Evolutionary conservation across 2,329 filamentous ascomycete genomes (phyloP).

Genomic region (Penicillium sp.): DNA sequence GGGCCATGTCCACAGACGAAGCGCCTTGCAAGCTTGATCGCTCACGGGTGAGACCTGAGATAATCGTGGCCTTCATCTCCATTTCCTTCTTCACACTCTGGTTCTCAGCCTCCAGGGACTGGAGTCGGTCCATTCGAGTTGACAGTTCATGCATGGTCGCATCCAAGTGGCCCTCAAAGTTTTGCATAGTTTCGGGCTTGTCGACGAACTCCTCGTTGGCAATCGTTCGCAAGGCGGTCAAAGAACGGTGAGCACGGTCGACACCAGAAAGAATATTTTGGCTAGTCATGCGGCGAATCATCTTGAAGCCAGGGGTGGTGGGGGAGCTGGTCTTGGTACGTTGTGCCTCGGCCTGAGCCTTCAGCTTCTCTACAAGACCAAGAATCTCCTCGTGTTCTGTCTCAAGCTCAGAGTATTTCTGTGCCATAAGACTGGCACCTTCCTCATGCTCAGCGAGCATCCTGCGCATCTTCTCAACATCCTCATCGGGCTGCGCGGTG

Average conservation of each 20-base stretch:
- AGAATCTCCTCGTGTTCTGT: slow-evolving; percentile 76
- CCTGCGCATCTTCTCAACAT: slow-evolving; percentile 68
- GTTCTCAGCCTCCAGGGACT: slow-evolving; percentile 83
- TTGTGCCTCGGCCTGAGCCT: slow-evolving; percentile 78
- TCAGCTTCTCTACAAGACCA: slow-evolving; percentile 85
- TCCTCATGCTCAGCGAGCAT: slow-evolving; percentile 74
- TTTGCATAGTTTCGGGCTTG: slow-evolving; percentile 80
- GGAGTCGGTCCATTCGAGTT: slow-evolving; percentile 79
- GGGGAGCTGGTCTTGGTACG: slow-evolving; percentile 67
- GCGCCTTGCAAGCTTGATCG: slow-evolving; percentile 79
- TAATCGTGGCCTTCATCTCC: slow-evolving; percentile 94
- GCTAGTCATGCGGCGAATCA: slow-evolving; percentile 89
- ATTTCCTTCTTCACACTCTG: slow-evolving; percentile 86
- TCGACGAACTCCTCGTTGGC: slow-evolving; percentile 80
- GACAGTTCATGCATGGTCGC: slow-evolving; percentile 91
- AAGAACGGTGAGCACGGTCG: slow-evolving; percentile 87
- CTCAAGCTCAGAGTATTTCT: slow-evolving; percentile 80
- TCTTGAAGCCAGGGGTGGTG: slow-evolving; percentile 44
- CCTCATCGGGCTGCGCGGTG: slow-evolving; percentile 52
- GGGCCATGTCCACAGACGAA: slow-evolving; percentile 84
- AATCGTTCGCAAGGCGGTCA: slow-evolving; percentile 84
- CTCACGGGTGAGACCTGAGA: slow-evolving; percentile 88
- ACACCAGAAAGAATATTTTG: slow-evolving; percentile 76
- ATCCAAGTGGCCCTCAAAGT: slow-evolving; percentile 88
- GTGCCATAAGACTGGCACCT: slow-evolving; percentile 67